phyloP scores from a whole-genome alignment of 2,329 filamentous ascomycete genomes.

The Ophiocordyceps robertsii region DNA sequence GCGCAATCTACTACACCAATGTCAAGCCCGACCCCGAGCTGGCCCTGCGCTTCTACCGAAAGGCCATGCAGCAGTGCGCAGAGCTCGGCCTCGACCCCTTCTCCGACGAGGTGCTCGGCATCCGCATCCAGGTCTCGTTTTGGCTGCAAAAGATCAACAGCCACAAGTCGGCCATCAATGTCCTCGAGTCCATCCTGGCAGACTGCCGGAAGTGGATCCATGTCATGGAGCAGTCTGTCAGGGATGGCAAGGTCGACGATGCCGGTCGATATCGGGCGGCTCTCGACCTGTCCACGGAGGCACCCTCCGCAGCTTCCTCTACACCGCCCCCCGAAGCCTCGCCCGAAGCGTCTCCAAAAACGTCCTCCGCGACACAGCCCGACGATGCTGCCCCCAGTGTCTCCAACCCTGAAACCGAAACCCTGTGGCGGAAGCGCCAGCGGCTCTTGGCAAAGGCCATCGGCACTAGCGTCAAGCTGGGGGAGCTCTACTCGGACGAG shows the following conservation, averaged over 20 bases:
- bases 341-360: too few species aligned
- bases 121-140: slow-evolving; percentile 68
- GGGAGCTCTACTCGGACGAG: slow-evolving; percentile 65
- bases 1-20: slow-evolving; percentile 78
- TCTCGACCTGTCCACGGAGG: not conserved
- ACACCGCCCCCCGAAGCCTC: not conserved
- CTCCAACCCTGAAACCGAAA: slow-evolving; percentile 19
- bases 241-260: slow-evolving; percentile 30
- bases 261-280: slow-evolving; percentile 19
- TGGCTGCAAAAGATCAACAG: slow-evolving; percentile 69
- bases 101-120: slow-evolving; percentile 79
- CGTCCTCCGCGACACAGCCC: too few species aligned
- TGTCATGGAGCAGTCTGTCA: slow-evolving; percentile 34
- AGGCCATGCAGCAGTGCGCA: slow-evolving; percentile 60
- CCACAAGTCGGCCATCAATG: slow-evolving; percentile 56
- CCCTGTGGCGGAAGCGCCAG: slow-evolving; percentile 43
- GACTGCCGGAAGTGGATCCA: slow-evolving; percentile 55
- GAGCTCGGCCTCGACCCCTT: slow-evolving; percentile 73
- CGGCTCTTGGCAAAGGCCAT: slow-evolving; percentile 62
- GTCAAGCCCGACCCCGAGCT: slow-evolving; percentile 59
- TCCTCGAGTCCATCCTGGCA: slow-evolving; percentile 61
- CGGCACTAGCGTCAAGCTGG: slow-evolving; percentile 69
- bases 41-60: slow-evolving; percentile 72
- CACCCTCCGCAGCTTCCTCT: not conserved
- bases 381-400: too few species aligned